Base-by-base conservation (phyloP, 306 rosid genomes). In the Glycine latifolia region DNA sequence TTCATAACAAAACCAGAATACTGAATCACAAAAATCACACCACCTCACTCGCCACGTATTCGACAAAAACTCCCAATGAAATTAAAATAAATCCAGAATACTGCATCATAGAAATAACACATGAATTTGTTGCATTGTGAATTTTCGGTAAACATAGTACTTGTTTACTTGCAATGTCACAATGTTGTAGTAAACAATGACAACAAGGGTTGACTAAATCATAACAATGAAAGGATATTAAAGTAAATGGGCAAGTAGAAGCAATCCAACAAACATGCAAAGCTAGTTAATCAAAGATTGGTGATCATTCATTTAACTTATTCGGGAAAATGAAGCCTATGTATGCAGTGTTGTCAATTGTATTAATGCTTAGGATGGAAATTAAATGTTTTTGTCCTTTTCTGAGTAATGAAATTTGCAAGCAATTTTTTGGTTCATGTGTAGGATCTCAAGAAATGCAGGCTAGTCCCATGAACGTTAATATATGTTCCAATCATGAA, bases 391-490 rank as follows among this genome's bases (percentile, higher is more conserved):
- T 74, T 74, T 61, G 78, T 81, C 17, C 20, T 52, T 77, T 77
- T n/a, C 67, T 14, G 33, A 31, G 26, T 17, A 55, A 17, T 81
- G 50, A 72, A 72, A 67, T 20, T 77, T 85, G 74, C 16, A 65
- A 15, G 54, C 20, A 12, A 55, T 50, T 46, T 10, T 43, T 8
- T 66, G 67, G 65, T 78, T 46, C 5, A 7, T 66, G 13, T 71
- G 67, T 92, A 94, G 99, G 98, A 62, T 91, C 98, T 78, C 98
- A 89, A 83, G 97, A 90, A 82, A 91, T 84, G 87, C 97, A 80
- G 66, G 82, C 89, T 56, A 89, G 54, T 61, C 48, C 77, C 20
- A 20, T 77, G 78, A 87, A 83, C 62, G 69, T 46, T 35, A 88
- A 89, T 63, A 81, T 96, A 80, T 96, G 98, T 68, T 76, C 85